A percentile compares a stretch with the other conserved stretches of the same genome.
phyloP scores from a whole-genome alignment of 78 protist species.

The Trichosphaerium sp. region DNA sequence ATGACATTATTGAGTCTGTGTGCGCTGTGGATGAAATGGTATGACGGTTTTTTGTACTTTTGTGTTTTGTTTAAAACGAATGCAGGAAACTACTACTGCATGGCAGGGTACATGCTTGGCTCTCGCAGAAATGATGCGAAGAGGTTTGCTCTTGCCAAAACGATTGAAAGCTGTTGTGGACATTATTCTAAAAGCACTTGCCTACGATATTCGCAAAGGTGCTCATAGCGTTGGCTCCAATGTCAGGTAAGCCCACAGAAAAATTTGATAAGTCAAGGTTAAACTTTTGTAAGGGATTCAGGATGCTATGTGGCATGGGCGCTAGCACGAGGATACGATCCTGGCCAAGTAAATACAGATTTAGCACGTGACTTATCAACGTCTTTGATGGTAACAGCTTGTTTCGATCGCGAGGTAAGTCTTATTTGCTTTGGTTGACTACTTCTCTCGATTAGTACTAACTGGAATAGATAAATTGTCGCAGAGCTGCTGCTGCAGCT shows the following conservation, averaged over 20 bases:
- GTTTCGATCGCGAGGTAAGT: background rate
- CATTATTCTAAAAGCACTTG: constrained; percentile 36
- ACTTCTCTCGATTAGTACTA: background rate
- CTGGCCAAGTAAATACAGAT: no score
- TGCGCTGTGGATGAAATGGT: constrained; percentile 13
- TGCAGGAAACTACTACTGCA: constrained; percentile 21
- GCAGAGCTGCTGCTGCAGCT: constrained; percentile 97
- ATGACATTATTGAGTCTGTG: constrained; percentile 60
- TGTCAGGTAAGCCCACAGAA: no score
- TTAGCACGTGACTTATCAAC: background rate
- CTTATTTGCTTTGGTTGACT: background rate
- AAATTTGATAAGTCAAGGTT: no score
- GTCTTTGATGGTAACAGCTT: background rate
- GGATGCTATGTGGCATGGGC: constrained; percentile 96
- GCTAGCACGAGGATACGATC: constrained; percentile 86
- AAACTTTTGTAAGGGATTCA: constrained; percentile 94
- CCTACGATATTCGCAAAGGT: constrained; percentile 52
- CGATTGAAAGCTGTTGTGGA: constrained; percentile 40
- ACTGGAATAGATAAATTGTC: constrained; percentile 73
- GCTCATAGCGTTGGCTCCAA: constrained; percentile 78
- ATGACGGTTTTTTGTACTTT: background rate
- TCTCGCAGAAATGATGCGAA: constrained; percentile 83
- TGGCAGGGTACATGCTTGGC: constrained; percentile 94
- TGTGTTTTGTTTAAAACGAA: background rate
- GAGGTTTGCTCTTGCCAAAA: constrained; percentile 80